Evolutionary conservation across 1,284 basidiomycete species (phyloP).

Genomic region (Coniophora puteana): DNA sequence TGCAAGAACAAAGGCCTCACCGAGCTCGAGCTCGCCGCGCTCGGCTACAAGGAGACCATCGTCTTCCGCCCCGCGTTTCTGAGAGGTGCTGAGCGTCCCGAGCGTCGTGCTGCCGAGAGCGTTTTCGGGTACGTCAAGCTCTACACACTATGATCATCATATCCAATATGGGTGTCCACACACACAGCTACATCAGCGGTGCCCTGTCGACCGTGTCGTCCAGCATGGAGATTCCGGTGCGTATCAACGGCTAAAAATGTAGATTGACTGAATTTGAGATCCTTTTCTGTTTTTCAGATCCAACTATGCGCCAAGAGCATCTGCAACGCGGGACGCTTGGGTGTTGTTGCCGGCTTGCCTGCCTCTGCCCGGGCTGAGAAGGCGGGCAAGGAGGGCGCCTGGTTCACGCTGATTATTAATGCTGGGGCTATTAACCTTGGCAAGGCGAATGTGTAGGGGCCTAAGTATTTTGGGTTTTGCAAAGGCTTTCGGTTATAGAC

Average conservation of each 20-base stretch:
- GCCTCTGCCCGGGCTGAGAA: conserved; percentile 16
- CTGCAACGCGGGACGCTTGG: conserved; percentile 21
- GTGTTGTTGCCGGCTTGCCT: conserved; percentile 15
- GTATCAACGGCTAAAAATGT: neutral
- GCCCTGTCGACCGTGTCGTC: conserved; percentile 35
- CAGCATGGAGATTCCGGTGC: conserved; percentile 43
- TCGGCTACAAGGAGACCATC: conserved; percentile 68
- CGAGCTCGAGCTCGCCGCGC: conserved; percentile 57
- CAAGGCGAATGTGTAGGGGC: too few species aligned
- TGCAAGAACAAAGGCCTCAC: conserved; percentile 71
- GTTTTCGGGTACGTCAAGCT: conserved; percentile 37
- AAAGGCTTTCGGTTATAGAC: too few species aligned
- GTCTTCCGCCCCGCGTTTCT: conserved; percentile 63
- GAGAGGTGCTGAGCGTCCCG: conserved; percentile 36
- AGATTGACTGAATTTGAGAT: neutral
- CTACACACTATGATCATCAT: too few species aligned
- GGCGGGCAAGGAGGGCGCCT: conserved; percentile 12
- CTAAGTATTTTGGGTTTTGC: too few species aligned
- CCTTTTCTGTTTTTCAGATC: conserved; percentile 7
- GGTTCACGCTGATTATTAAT: conserved; percentile 22
- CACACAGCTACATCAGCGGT: conserved; percentile 33
- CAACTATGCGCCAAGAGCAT: conserved; percentile 20
- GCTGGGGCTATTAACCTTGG: conserved; percentile 19
- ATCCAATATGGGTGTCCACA: too few species aligned
- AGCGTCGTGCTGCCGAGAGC: conserved; percentile 37